Percentiles rank a stretch among this genome's conserved stretches.
Evolutionary conservation across 441 rosid genomes (phyloP).

Genomic region (Monsonia emarginata): DNA sequence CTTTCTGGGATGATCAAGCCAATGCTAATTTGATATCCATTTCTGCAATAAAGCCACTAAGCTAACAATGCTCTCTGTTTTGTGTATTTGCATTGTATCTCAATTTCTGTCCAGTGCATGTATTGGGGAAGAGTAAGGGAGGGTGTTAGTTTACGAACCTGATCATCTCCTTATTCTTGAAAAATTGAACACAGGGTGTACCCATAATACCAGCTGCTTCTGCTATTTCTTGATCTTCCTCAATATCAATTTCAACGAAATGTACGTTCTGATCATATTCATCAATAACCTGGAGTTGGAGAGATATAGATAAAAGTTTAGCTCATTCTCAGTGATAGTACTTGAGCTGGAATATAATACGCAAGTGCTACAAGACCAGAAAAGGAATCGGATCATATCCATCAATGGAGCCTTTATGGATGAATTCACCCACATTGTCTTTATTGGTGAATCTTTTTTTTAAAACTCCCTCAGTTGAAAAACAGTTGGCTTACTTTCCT

Average conservation of each 20-base stretch:
- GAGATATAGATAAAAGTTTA: background rate
- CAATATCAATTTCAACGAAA: conserved; percentile 88
- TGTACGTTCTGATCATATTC: conserved; percentile 76
- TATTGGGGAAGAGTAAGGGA: conserved; percentile 1
- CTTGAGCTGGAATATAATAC: background rate
- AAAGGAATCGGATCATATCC: too few relatives aligned
- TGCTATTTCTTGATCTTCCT: conserved; percentile 88
- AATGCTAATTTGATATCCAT: too few relatives aligned
- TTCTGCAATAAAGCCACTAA: too few relatives aligned
- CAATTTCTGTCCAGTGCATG: background rate
- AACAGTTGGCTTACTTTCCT: too few relatives aligned
- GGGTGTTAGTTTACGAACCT: conserved; percentile 32
- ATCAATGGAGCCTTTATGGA: too few relatives aligned
- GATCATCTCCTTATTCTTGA: conserved; percentile 86
- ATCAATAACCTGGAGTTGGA: conserved; percentile 60
- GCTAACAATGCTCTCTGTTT: too few relatives aligned
- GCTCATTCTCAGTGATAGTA: background rate
- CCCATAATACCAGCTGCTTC: conserved; percentile 98
- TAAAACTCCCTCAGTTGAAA: too few relatives aligned
- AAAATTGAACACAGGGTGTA: conserved; percentile 88
- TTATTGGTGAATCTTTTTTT: too few relatives aligned
- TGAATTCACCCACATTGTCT: background rate
- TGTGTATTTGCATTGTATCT: too few relatives aligned
- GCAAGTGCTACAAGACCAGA: background rate
- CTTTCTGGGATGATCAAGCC: too few relatives aligned